Evolutionary conservation across 1,284 basidiomycete genomes (phyloP), one percentile per base, ranked within the genome.

Genomic region (Violaceomyces palustris): DNA sequence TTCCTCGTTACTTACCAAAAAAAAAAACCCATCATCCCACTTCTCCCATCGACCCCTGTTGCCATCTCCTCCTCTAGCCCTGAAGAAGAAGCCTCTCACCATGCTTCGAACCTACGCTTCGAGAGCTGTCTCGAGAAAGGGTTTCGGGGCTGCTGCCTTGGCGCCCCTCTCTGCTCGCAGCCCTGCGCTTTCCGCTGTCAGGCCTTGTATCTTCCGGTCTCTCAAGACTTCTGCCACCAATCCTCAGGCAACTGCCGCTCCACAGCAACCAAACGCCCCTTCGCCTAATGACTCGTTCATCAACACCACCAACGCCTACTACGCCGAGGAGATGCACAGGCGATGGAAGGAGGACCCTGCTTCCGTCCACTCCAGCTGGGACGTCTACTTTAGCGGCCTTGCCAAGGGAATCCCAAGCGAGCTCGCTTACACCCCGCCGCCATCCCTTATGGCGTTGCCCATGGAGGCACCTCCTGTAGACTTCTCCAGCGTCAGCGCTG

Each of bases 321-420:
- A 98, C 74, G 87, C 86, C 34, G 92, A 96, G 72, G 88, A 93
- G 77, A 80, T 79, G 75, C 63, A 72, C 57, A 62, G 71, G 33
- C 61, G 46, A 32, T 74, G 73, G 73, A 68, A 67, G 48, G 49
- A 74, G 37, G 71, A 99, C 76, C 88, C 90, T 30, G 81, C 82
- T 61, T 86, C 87, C 33, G 94, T 99, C 0, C 93, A 99, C 77
- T 79, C 83, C 3, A 94, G 90, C 24, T 99, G 94, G 94, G 82
- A 87, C 57, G 82, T 85, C 43, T 99, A 99, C 78, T 99, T 99
- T 73, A 81, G 83, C 9, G 94, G 89, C 29, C 81, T 98, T 73
- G 89, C 94, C 66, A 86, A 86, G 67, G 93, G 93, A 45, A 74
- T 97, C 15, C 79, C 84, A 3, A 88, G 88, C 52, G 75, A 83